Base-by-base conservation (phyloP, 768 basidiomycete genomes). In the Antrodiella citrinella region DNA sequence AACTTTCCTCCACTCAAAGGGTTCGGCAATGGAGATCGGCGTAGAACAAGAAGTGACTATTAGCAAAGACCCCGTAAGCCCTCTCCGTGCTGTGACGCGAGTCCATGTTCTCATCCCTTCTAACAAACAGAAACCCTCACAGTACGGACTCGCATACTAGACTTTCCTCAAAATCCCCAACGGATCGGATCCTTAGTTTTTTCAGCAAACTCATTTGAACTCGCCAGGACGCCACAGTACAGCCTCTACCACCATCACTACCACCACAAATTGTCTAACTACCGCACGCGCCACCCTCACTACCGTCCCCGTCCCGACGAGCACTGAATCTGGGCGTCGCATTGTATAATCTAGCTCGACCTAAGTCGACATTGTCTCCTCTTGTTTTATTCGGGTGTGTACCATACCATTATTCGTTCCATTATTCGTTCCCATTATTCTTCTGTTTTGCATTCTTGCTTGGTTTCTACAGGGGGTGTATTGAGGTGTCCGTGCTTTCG, bases 31-130 rank as follows among this genome's bases (percentile, higher is more conserved):
- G 15, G 51, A 52, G 39, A 42, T 56, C 20, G 55, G 53, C n/a
- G 39, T 56, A 15, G 55, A 56, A 35, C 48, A 48, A 26, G 51
- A 56, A 30, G 55, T 56, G 45, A 56, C 55, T 10, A 45, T 56
- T 18, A 48, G 51, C 25, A 40, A 45, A 26, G 55, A 56, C 39
- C 49, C 55, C 42, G 52, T 56, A 51, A 45, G 54, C 50, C 22
- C n/a, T n/a, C 2, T 25, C 4, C 5, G 20, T 21, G 23, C n/a
- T 35, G 22, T 49, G 7, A n/a, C n/a, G n/a, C n/a, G n/a, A n/a
- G n/a, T 45, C 18, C 30, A 35, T 35, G 30, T 15, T 35, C 30
- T 35, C 15, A 35, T 15, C 30, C 7, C 7, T 35, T 46, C 25
- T 13, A 23, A 22, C 41, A 19, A 19, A 7, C 9, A 43, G 41